Evolutionary conservation across 139 green algal genomes (phyloP).

Genomic region (Medakamo hakoo): DNA sequence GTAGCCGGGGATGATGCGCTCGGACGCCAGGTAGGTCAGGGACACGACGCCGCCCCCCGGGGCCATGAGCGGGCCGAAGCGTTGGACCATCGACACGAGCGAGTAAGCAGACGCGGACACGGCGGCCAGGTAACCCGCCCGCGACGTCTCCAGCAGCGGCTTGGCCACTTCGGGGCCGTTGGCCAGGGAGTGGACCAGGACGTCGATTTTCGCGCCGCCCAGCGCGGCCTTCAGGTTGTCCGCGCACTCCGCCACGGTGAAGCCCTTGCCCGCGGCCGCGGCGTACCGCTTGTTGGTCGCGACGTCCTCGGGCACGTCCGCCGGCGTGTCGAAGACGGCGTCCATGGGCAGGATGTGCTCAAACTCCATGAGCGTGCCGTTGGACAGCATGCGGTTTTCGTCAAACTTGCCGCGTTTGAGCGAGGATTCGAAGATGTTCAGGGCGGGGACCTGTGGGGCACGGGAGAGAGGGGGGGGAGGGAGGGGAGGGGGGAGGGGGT

Average conservation of each 20-base stretch:
- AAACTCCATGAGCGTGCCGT: conserved; percentile 90
- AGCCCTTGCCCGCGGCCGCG: conserved; percentile 41
- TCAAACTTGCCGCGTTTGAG: conserved; percentile 91
- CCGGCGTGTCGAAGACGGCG: conserved; percentile 87
- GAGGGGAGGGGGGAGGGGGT: neutral
- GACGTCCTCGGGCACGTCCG: conserved; percentile 93
- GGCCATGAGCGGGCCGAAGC: conserved; percentile 50
- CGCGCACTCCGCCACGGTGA: conserved; percentile 79
- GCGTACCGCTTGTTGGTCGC: conserved; percentile 91
- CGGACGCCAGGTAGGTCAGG: conserved; percentile 92
- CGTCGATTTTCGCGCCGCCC: conserved; percentile 88
- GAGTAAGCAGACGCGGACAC: conserved; percentile 94
- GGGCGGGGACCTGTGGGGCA: conserved; percentile 55
- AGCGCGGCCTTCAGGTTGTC: conserved; percentile 43
- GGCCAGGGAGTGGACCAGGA: conserved; percentile 95
- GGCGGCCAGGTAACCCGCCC: conserved; percentile 89
- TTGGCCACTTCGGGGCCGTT: conserved; percentile 97
- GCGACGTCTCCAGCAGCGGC: conserved; percentile 84
- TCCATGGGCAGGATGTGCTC: conserved; percentile 93
- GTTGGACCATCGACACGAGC: conserved; percentile 81
- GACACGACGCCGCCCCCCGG: conserved; percentile 62
- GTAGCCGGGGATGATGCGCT: conserved; percentile 89
- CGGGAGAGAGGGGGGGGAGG: neutral
- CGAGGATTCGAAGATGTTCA: conserved; percentile 93
- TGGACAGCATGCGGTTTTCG: conserved; percentile 66